phyloP scores from a whole-genome alignment of 768 basidiomycete species.

The Psilocybe cyanescens region DNA sequence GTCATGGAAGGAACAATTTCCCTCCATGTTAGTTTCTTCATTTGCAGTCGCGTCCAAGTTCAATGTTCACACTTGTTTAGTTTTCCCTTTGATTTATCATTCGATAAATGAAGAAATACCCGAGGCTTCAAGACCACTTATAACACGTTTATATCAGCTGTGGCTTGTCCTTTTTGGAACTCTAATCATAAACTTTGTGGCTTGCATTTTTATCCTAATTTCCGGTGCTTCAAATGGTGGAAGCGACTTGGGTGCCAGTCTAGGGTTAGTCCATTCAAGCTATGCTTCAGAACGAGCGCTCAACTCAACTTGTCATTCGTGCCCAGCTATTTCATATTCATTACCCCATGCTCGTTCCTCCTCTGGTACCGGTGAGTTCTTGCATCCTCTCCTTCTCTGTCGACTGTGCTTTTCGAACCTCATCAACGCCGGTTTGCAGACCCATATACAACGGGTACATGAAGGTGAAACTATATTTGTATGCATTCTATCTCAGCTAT shows the following conservation, averaged over 20 bases:
- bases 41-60: constrained; percentile 8
- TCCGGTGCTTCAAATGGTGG: constrained; percentile 77
- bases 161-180: constrained; percentile 91
- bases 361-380: constrained; percentile 88
- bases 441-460: constrained; percentile 98
- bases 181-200: constrained; percentile 87
- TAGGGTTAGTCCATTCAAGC: constrained; percentile 60
- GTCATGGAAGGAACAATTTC: constrained; percentile 90
- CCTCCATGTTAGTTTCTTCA: constrained; percentile 71
- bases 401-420: constrained; percentile 14
- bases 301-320: constrained; percentile 25
- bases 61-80: constrained; percentile 42
- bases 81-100: constrained; percentile 94
- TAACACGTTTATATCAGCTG: constrained; percentile 87
- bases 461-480: constrained; percentile 63
- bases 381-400: constrained; percentile 13
- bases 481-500: constrained; percentile 21
- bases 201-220: constrained; percentile 85
- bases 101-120: constrained; percentile 92
- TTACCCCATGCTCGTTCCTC: constrained; percentile 80
- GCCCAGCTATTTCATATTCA: constrained; percentile 77
- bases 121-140: constrained; percentile 73
- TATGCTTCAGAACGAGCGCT: constrained; percentile 20
- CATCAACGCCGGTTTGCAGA: constrained; percentile 40
- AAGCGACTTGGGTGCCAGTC: constrained; percentile 79